Conservation (phyloP, 306 rosid species). For the Styphnolobium japonicum region DNA sequence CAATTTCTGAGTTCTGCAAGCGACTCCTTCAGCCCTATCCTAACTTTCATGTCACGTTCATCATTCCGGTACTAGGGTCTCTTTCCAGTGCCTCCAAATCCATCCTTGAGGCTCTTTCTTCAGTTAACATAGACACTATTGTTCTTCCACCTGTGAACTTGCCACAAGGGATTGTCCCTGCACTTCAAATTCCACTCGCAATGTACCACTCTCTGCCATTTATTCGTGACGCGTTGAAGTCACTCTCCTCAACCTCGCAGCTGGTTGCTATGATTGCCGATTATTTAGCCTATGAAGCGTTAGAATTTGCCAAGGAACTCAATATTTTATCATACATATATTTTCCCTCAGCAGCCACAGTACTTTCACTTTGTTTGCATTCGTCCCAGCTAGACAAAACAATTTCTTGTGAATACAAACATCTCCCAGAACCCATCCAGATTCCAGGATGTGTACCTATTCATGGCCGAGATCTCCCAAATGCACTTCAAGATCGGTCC, state of each 20-base stretch:
- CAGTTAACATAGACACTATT: conserved; percentile 4
- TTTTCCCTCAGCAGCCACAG: background rate
- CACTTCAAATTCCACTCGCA: background rate
- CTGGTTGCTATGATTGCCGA: conserved; percentile 22
- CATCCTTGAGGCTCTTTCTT: background rate
- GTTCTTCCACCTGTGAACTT: conserved; percentile 11
- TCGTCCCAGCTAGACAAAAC: background rate
- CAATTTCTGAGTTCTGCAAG: background rate
- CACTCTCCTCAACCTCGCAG: background rate
- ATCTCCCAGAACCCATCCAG: background rate
- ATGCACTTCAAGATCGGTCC: conserved; percentile 15
- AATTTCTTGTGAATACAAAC: conserved; percentile 12
- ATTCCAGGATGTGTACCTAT: conserved; percentile 37
- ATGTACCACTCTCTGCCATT: conserved; percentile 12
- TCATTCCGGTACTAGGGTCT: background rate
- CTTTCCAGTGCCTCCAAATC: conserved; percentile 9
- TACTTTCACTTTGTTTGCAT: background rate
- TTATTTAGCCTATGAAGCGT: conserved; percentile 8
- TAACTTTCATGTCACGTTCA: conserved; percentile 1
- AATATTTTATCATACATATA: conserved; percentile 20
- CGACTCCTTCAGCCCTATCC: conserved; percentile 1
- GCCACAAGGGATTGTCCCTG: background rate
- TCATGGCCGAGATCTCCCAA: conserved; percentile 25
- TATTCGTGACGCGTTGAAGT: background rate
- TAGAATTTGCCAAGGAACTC: conserved; percentile 23